These are phyloP conservation scores for Castanopsis chinensis DNA, from an alignment of 306 rosid species.

Conservation along the genomic window DNA sequence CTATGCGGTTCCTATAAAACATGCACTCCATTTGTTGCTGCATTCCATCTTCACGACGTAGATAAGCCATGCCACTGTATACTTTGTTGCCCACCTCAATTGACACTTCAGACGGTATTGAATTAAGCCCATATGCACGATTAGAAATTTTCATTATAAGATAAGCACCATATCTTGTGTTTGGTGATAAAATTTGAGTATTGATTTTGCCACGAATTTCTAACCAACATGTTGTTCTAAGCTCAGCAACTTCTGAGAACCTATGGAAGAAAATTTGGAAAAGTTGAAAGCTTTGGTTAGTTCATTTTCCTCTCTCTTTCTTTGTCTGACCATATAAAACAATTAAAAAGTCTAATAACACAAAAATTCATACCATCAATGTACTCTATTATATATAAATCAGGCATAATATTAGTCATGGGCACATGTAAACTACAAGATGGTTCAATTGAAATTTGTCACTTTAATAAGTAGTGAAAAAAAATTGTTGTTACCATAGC, in stretches of 20 bases:
- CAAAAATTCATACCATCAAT: no score
- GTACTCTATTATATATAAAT: no score
- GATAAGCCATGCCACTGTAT: constrained; percentile 23
- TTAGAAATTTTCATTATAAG: constrained; percentile 42
- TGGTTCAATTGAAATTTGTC: no score
- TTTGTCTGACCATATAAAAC: no score
- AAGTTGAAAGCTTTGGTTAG: not conserved
- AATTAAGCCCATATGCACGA: constrained; percentile 52
- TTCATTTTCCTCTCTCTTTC: not conserved
- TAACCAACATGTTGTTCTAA: constrained; percentile 51
- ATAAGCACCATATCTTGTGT: constrained; percentile 53
- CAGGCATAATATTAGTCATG: no score
- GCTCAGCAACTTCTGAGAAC: constrained; percentile 48
- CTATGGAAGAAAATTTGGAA: constrained; percentile 22
- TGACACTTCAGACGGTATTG: constrained; percentile 28
- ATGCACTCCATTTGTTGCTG: constrained; percentile 31
- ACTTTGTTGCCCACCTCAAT: constrained; percentile 30
- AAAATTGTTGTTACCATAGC: no score
- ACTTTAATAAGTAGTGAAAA: no score
- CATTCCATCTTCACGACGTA: constrained; percentile 19
- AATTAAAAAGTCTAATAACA: no score
- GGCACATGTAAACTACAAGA: no score
- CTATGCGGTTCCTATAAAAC: constrained; percentile 35
- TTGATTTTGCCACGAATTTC: constrained; percentile 53
- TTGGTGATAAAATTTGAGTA: constrained; percentile 29